These are phyloP conservation scores for Penicillium sp. DNA, from an alignment of 2,329 filamentous ascomycete species.

Conservation along the genomic window DNA sequence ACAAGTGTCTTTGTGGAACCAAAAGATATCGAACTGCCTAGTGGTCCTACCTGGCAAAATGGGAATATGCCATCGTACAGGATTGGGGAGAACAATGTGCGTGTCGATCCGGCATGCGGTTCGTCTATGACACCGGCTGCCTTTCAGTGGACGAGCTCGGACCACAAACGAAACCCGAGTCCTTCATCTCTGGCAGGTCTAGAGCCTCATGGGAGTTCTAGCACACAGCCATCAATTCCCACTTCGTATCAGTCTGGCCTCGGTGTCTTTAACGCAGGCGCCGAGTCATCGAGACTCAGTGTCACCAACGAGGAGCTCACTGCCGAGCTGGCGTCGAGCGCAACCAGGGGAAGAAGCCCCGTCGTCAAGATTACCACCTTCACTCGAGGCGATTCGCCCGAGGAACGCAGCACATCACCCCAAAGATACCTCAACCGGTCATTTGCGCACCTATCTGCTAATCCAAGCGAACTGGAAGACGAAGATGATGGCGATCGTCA, in stretches of 20 bases:
- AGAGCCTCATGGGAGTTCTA: constrained; percentile 9
- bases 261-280: neutral
- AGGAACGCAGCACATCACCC: constrained; percentile 17
- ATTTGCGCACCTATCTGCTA: constrained; percentile 31
- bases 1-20: constrained; percentile 13
- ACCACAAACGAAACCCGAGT: constrained; percentile 25
- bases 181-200: constrained; percentile 18
- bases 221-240: constrained; percentile 18
- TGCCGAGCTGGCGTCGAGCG: constrained; percentile 12
- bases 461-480: constrained; percentile 21
- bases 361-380: constrained; percentile 39
- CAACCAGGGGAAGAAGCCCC: constrained; percentile 33
- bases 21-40: constrained; percentile 14
- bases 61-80: constrained; percentile 10
- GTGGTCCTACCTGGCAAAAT: constrained; percentile 7
- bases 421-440: constrained; percentile 27
- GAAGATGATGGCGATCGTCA: constrained; percentile 17
- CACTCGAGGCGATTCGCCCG: constrained; percentile 38
- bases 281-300: constrained; percentile 5
- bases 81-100: constrained; percentile 7
- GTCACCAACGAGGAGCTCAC: constrained; percentile 3
- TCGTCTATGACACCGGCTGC: constrained; percentile 14
- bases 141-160: constrained; percentile 29
- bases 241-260: constrained; percentile 8
- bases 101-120: constrained; percentile 10